Percentiles rank a stretch among this genome's conserved stretches.
Evolutionary conservation across 2,329 filamentous ascomycete species (phyloP).

Genomic region (Coniochaeta sp.): DNA sequence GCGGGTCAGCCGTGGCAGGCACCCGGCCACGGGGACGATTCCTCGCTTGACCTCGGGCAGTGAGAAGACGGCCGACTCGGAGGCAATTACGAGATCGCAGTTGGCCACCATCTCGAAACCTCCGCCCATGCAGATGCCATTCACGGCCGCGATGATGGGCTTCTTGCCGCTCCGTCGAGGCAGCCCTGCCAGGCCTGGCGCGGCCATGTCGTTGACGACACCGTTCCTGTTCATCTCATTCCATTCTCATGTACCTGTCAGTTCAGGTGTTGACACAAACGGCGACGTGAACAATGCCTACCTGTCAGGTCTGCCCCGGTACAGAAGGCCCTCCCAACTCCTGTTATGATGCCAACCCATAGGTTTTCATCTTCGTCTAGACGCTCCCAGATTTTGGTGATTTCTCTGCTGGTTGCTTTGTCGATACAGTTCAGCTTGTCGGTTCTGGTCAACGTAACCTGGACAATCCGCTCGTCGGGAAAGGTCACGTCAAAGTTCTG

Average conservation of each 20-base stretch:
- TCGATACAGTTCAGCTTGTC: conserved; percentile 46
- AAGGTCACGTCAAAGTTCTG: conserved; percentile 11
- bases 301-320: conserved; percentile 54
- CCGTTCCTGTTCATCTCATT: conserved; percentile 31
- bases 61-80: conserved; percentile 49
- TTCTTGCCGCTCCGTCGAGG: conserved; percentile 61
- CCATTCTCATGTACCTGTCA: conserved; percentile 36
- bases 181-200: conserved; percentile 53
- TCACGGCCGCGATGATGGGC: conserved; percentile 70
- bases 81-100: conserved; percentile 60
- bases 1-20: conserved; percentile 57
- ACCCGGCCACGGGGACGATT: conserved; percentile 63
- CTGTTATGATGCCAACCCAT: conserved; percentile 53
- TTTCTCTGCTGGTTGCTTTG: conserved; percentile 35
- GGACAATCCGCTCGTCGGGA: conserved; percentile 10
- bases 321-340: conserved; percentile 55
- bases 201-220: conserved; percentile 22
- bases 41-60: conserved; percentile 66
- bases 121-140: conserved; percentile 64
- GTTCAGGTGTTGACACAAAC: background rate
- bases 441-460: conserved; percentile 45
- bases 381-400: conserved; percentile 35
- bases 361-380: conserved; percentile 50
- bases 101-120: conserved; percentile 68
- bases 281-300: conserved; percentile 1